phyloP scores from a whole-genome alignment of 2,329 filamentous ascomycete species.

The Arthrinium puccinioides region DNA sequence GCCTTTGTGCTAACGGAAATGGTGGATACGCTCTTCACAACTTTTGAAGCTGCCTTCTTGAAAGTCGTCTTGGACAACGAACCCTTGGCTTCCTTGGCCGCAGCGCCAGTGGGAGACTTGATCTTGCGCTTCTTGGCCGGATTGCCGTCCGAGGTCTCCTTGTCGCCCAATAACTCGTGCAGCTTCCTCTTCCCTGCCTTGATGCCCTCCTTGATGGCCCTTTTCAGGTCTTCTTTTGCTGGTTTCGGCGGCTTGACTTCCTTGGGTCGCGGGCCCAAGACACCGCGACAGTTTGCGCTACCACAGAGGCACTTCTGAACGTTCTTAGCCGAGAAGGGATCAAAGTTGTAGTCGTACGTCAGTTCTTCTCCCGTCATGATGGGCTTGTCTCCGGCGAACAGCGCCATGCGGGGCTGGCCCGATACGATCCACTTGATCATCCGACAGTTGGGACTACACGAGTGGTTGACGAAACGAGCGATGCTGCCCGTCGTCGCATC shows the following conservation, averaged over 20 bases:
- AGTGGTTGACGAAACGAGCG: constrained; percentile 96
- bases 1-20: constrained; percentile 30
- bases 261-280: constrained; percentile 55
- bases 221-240: constrained; percentile 33
- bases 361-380: constrained; percentile 94
- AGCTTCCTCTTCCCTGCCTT: constrained; percentile 51
- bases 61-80: constrained; percentile 2
- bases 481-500: constrained; percentile 94
- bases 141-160: constrained; percentile 17
- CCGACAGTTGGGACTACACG: constrained; percentile 89
- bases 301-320: constrained; percentile 61
- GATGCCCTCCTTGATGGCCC: constrained; percentile 22
- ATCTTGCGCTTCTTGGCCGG: constrained; percentile 41
- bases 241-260: constrained; percentile 41
- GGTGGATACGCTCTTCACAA: constrained; percentile 31
- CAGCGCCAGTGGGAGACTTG: constrained; percentile 26
- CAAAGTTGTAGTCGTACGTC: constrained; percentile 83
- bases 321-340: constrained; percentile 62
- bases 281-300: constrained; percentile 55
- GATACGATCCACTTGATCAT: constrained; percentile 98
- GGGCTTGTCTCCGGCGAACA: constrained; percentile 84
- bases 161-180: constrained; percentile 40
- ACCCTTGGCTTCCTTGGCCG: constrained; percentile 19
- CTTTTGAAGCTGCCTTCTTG: constrained; percentile 24
- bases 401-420: constrained; percentile 89